Evolutionary conservation across 1,284 basidiomycete genomes (phyloP).

Genomic region (Takashimella koratensis): DNA sequence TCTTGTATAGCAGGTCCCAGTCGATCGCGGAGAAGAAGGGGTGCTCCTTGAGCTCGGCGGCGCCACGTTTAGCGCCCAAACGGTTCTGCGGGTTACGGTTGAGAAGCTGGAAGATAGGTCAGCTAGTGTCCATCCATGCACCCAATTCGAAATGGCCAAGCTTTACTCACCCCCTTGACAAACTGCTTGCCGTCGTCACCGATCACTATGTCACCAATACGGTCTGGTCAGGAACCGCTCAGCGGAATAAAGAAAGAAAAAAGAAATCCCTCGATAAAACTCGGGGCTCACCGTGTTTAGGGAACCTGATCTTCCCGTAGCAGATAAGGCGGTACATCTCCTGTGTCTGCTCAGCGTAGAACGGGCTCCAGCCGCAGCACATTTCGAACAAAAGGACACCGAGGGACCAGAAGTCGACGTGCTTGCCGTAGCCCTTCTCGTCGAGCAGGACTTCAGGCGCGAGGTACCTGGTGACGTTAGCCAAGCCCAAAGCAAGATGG

Average conservation of each 20-base stretch:
- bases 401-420: constrained; percentile 98
- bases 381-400: constrained; percentile 92
- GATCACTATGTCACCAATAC: constrained; percentile 59
- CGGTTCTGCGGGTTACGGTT: constrained; percentile 98
- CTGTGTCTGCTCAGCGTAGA: constrained; percentile 99
- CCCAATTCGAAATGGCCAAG: too few relatives aligned
- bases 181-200: constrained; percentile 98
- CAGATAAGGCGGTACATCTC: constrained; percentile 99
- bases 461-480: constrained; percentile 61
- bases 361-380: constrained; percentile 99
- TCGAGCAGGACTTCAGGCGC: constrained; percentile 98
- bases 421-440: constrained; percentile 96
- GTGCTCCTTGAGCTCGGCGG: constrained; percentile 93
- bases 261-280: not conserved
- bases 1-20: constrained; percentile 78
- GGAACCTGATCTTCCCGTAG: constrained; percentile 94
- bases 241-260: not conserved
- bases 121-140: not conserved
- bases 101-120: constrained; percentile 65
- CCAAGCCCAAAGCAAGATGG: constrained; percentile 9
- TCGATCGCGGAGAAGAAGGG: constrained; percentile 91
- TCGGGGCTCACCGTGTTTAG: constrained; percentile 60
- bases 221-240: constrained; percentile 5
- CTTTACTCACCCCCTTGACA: constrained; percentile 81
- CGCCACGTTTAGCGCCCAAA: constrained; percentile 83